Evolutionary conservation across 1,139 yeast genomes (phyloP), one percentile per base, ranked within the genome.

Genomic region (Taphrina pruni): DNA sequence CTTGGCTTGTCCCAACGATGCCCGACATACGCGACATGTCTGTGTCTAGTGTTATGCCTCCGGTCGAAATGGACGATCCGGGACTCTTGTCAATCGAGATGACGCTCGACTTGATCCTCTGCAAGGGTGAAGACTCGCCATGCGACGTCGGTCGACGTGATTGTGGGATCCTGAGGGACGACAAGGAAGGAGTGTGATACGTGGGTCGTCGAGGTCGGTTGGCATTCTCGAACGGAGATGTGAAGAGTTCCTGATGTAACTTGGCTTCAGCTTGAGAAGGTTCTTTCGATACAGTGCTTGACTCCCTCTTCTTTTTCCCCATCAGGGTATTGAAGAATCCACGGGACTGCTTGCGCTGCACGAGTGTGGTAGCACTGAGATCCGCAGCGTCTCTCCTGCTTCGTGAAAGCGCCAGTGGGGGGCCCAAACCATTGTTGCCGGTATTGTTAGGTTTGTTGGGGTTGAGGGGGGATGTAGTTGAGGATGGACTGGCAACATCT

Each of bases 1-100:
- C 73, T 52, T 57, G 70, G 45, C 58, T 67, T 69, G 72, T 20
- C 70, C 51, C 43, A 35, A 50, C 60, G 48, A 62, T 65, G 8
- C 64, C 69, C 14, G 57, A 17, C 43, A 65, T 60, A 26, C 57
- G 69, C 6, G 64, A 57, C 50, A 65, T 50, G 32, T 65, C 68
- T n/a, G 70, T 62, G 48, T 68, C 60, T 35, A 68, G 60, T 12
- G 64, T 54, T 36, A 68, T 41, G 12, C 60, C 67, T n/a, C 60
- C 54, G 6, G 67, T 32, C 20, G 54, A 58, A 9, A 43, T 45
- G 21, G 62, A 32, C 2, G 51, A 36, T 7, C 54, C 51, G n/a
- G 62, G 62, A 17, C 54, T 58, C 21, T 20, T 38, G 20, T 56
- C 60, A 1, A 56, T 21, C 17, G 60, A 56, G 35, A 38, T 36